Evolutionary conservation across 257 asterid genomes (phyloP).

Genomic region (Sherardia arvensis): DNA sequence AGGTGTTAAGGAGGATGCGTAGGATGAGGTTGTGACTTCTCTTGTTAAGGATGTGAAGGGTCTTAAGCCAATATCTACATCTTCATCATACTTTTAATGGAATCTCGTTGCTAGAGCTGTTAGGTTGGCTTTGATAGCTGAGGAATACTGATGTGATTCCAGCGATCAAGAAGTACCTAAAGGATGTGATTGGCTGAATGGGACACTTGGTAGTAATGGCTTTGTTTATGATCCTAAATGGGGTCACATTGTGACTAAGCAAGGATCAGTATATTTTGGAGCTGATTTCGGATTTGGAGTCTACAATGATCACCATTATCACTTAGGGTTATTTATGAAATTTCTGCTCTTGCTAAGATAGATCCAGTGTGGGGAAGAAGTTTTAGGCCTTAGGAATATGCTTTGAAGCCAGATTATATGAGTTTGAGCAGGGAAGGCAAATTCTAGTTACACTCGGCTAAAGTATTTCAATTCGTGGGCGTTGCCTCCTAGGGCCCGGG

Average conservation of each 20-base stretch:
- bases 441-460: constrained; percentile 55
- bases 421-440: constrained; percentile 43
- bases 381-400: constrained; percentile 59
- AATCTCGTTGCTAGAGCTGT: constrained; percentile 91
- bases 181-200: constrained; percentile 83
- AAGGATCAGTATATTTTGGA: constrained; percentile 63
- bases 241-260: constrained; percentile 88
- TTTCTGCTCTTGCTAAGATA: constrained; percentile 79
- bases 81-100: constrained; percentile 72
- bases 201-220: constrained; percentile 66
- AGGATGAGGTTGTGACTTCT: constrained; percentile 41
- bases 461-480: constrained; percentile 77
- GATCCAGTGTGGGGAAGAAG: constrained; percentile 88
- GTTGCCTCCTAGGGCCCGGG: constrained; percentile 98
- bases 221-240: constrained; percentile 71
- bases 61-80: constrained; percentile 43
- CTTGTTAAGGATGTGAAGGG: constrained; percentile 53
- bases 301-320: constrained; percentile 84
- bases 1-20: constrained; percentile 59
- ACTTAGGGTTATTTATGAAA: constrained; percentile 73
- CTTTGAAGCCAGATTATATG: constrained; percentile 82
- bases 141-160: constrained; percentile 74
- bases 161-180: constrained; percentile 51
- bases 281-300: constrained; percentile 94
- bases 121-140: constrained; percentile 86